Evolutionary conservation across 495 filamentous ascomycete genomes (phyloP), one percentile per base, ranked within the genome.

Genomic region (Apodospora peruviana): DNA sequence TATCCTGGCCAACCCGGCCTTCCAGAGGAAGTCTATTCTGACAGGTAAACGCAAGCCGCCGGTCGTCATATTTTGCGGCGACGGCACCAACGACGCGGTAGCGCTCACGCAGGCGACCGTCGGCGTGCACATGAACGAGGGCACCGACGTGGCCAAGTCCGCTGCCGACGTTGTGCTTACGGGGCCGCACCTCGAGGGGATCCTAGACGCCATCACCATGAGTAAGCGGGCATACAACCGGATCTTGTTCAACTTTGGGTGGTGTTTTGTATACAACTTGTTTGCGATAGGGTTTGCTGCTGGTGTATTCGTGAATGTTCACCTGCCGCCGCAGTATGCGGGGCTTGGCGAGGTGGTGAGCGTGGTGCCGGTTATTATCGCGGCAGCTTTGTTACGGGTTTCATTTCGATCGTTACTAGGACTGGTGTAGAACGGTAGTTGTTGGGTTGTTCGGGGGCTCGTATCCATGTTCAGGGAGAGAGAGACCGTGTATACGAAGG

Each of bases 71-170:
- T 90, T 91, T 65, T 75, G 76, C 53, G 88, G 88, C 37, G 88
- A 93, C 56, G 88, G 88, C 7, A 88, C 85, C 3, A 93, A 93
- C 63, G 88, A 91, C 59, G 85, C 87, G 0, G 70, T 83, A 11
- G 87, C 88, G 2, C 73, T 93, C 5, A 78, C 84, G 2, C 75
- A 80, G 55, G 85, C 88, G n/a, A 79, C 78, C 21, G 79, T 93
- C 50, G 88, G 88, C 41, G 47, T 40, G 3, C 84, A 87, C 55
- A 76, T 87, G 51, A 78, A 77, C 59, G 55, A 61, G 50, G 51
- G 45, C 9, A 81, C 74, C 0, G 85, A 89, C 39, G 71, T 90
- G 3, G 83, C 88, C 8, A 62, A 78, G 48, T 76, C 71, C 16
- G 86, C 84, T 9, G 84, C 87, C 0, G 85, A 91, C 58, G 80